Evolutionary conservation across 345 rosid species (phyloP).

Genomic region (Angophora floribunda): DNA sequence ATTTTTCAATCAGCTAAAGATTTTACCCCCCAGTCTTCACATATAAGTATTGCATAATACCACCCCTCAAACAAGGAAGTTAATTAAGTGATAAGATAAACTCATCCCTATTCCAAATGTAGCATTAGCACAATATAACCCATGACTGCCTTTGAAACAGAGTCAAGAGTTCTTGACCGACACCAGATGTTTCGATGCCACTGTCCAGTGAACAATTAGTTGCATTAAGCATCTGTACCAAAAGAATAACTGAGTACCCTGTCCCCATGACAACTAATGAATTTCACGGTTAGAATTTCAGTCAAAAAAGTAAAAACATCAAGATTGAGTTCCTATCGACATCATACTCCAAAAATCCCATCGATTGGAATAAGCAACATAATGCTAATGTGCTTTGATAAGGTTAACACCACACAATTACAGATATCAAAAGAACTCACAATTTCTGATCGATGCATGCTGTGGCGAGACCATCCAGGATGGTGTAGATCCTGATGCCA

Average conservation of each 20-base stretch:
- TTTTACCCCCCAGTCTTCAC: not conserved
- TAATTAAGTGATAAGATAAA: not conserved
- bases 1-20: not conserved
- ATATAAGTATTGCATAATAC: not conserved
- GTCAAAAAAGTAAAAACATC: not conserved
- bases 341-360: not conserved
- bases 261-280: not conserved
- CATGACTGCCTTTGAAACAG: not conserved
- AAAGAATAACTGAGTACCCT: not conserved
- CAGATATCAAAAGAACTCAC: constrained; percentile 34
- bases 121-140: not conserved
- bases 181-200: not conserved
- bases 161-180: not conserved
- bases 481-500: constrained; percentile 95
- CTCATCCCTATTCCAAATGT: not conserved
- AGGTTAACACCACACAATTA: not conserved
- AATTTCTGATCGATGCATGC: constrained; percentile 82
- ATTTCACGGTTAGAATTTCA: not conserved
- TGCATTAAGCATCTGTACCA: not conserved
- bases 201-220: not conserved
- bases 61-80: not conserved
- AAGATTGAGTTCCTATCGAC: not conserved
- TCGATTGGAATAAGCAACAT: not conserved
- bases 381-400: not conserved
- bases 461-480: constrained; percentile 79